Evolutionary conservation across 2,329 filamentous ascomycete species (phyloP), one percentile per base, ranked within the genome.

Genomic region (Catunica adiposa): DNA sequence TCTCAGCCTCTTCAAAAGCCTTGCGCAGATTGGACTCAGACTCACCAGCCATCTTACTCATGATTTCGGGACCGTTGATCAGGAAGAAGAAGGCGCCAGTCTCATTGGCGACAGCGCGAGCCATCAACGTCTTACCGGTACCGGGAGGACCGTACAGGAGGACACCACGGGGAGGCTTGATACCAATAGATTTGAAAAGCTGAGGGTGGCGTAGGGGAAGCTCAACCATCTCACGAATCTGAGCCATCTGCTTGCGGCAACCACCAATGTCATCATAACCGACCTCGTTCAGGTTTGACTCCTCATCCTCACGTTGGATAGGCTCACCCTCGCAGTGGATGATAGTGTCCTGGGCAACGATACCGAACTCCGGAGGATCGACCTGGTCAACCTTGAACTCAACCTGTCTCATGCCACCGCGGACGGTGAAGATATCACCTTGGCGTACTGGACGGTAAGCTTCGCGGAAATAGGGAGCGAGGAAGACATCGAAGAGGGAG

Each of bases 41-140:
- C 72, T 98, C 92, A 80, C 92, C 92, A 59, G 92, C 92, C 92
- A 97, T 97, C 81, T 97, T 97, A 58, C 90, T 96, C 92, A 98
- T 97, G 75, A 98, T 97, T 70, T 97, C 92, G 54, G 92, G 92
- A 61, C 92, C 90, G 72, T 97, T 97, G 80, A 98, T 97, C 61
- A 97, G 74, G 82, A 98, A 97, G 76, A 98, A 98, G 77, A 97
- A 97, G 51, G 90, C 90, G 65, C 92, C 92, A 34, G 92, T 97
- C 77, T 97, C 92, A 73, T 97, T 97, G 71, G 92, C 92, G 56
- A 98, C 92, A 61, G 92, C 92, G 71, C 92, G 87, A 66, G 92
- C 92, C 92, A 97, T 97, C 63, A 98, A 75, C 38, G 92, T 98
- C 79, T 98, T 98, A 84, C 92, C 92, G 61, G 92, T 97, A 86